These are phyloP conservation scores for Apiotrichum mycotoxinovorans DNA, from an alignment of 1,284 basidiomycete species.

Conservation along the genomic window DNA sequence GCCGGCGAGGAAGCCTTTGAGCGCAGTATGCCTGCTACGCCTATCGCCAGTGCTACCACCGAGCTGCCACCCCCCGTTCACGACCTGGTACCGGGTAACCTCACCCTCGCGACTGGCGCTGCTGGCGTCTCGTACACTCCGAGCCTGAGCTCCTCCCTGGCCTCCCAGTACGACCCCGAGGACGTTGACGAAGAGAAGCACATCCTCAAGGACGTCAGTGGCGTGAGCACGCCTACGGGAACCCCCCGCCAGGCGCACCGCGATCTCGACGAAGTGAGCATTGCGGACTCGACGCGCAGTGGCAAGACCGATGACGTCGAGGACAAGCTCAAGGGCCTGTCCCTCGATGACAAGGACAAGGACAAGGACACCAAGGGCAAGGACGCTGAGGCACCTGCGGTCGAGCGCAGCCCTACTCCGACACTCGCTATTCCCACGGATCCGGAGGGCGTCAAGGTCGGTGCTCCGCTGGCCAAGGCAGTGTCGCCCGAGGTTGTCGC, in stretches of 20 bases:
- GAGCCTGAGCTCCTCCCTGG: slow-evolving; percentile 30
- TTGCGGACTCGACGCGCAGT: slow-evolving; percentile 3
- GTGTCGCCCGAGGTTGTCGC: not conserved
- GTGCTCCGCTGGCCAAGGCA: not conserved
- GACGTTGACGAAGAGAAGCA: slow-evolving; percentile 27
- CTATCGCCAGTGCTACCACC: slow-evolving; percentile 25
- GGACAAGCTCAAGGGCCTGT: slow-evolving; percentile 1
- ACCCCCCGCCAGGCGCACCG: slow-evolving; percentile 38
- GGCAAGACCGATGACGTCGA: slow-evolving; percentile 5
- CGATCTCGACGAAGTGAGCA: slow-evolving; percentile 27
- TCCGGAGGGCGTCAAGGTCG: not conserved
- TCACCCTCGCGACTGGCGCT: slow-evolving; percentile 30
- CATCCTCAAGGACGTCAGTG: slow-evolving; percentile 43
- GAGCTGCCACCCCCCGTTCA: slow-evolving; percentile 30
- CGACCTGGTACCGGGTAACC: slow-evolving; percentile 38
- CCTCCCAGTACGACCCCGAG: slow-evolving; percentile 33
- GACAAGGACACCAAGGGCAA: not conserved
- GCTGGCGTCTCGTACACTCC: slow-evolving; percentile 7
- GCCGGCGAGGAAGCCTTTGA: slow-evolving; percentile 36
- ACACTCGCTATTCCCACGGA: not conserved
- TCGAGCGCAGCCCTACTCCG: not conserved
- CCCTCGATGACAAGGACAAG: not conserved
- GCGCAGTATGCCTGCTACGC: slow-evolving; percentile 38
- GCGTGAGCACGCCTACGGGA: slow-evolving; percentile 41
- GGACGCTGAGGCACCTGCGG: not conserved